Evolutionary conservation across 2,329 filamentous ascomycete genomes (phyloP).

Genomic region (Alternaria longipes): DNA sequence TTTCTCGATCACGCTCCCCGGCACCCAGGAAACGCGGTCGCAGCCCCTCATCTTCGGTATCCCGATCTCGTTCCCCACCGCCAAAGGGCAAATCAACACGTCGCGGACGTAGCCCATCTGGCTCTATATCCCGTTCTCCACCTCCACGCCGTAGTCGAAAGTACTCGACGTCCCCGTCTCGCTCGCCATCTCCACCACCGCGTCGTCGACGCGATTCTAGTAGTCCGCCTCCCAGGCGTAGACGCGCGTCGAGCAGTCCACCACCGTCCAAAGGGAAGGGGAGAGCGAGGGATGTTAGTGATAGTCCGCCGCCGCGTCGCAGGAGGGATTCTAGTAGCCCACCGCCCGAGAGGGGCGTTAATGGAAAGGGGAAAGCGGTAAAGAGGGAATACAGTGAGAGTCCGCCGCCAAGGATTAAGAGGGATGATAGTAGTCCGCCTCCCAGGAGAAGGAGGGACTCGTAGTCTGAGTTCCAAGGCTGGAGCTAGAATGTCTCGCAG

Average conservation of each 20-base stretch:
- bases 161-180: constrained; percentile 6
- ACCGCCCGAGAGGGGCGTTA: neutral
- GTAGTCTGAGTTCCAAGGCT: neutral
- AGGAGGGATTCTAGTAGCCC: constrained; percentile 3
- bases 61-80: constrained; percentile 29
- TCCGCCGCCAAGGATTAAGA: constrained; percentile 6
- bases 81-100: constrained; percentile 23
- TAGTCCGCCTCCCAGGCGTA: constrained; percentile 9
- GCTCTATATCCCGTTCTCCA: constrained; percentile 18
- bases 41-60: constrained; percentile 26
- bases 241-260: constrained; percentile 12
- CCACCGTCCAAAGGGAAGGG: constrained; percentile 1
- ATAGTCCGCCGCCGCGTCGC: constrained; percentile 1
- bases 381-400: constrained; percentile 7
- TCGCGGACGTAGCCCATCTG: constrained; percentile 26
- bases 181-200: neutral
- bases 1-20: constrained; percentile 31
- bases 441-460: constrained; percentile 10
- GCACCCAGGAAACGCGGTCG: constrained; percentile 36
- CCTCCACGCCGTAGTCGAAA: constrained; percentile 9
- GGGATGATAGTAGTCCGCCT: constrained; percentile 12
- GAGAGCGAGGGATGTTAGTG: neutral
- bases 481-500: neutral
- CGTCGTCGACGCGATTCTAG: neutral
- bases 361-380: neutral